Percentiles rank a stretch among this genome's conserved stretches.
Evolutionary conservation across 2,329 filamentous ascomycete genomes (phyloP).

Genomic region (Arthrobotrys conoides): DNA sequence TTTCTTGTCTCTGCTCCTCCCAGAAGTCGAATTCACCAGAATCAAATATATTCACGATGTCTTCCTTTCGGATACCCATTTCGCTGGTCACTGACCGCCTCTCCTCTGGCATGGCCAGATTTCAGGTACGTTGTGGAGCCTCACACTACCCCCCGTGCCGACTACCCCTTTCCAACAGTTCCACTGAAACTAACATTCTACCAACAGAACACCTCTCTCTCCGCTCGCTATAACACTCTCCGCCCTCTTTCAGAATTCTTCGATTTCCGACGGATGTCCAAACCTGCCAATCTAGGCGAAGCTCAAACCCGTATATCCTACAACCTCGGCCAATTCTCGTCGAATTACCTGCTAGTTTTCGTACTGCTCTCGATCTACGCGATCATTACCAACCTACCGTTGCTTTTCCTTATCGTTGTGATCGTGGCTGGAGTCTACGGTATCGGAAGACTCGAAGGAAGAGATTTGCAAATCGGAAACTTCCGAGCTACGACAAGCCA

Average conservation of each 20-base stretch:
- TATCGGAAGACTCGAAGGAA: constrained; percentile 89
- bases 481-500: constrained; percentile 89
- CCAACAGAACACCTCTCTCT: constrained; percentile 71
- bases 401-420: constrained; percentile 93
- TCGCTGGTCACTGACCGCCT: constrained; percentile 58
- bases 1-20: neutral
- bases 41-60: constrained; percentile 26
- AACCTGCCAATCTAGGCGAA: constrained; percentile 91
- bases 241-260: constrained; percentile 93
- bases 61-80: constrained; percentile 47
- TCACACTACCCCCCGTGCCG: neutral
- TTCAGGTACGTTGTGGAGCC: constrained; percentile 41
- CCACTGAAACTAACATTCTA: constrained; percentile 13
- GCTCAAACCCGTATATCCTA: constrained; percentile 95
- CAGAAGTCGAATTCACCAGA: neutral
- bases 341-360: constrained; percentile 96
- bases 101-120: constrained; percentile 55
- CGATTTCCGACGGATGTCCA: constrained; percentile 94
- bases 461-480: constrained; percentile 83
- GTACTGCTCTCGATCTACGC: constrained; percentile 96
- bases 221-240: constrained; percentile 90
- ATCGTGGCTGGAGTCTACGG: constrained; percentile 88
- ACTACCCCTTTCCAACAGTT: constrained; percentile 46
- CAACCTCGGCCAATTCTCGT: constrained; percentile 96
- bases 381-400: constrained; percentile 84